Evolutionary conservation across 192 early-diverging fungal genomes (phyloP).

Genomic region (Geosiphon pyriformis): DNA sequence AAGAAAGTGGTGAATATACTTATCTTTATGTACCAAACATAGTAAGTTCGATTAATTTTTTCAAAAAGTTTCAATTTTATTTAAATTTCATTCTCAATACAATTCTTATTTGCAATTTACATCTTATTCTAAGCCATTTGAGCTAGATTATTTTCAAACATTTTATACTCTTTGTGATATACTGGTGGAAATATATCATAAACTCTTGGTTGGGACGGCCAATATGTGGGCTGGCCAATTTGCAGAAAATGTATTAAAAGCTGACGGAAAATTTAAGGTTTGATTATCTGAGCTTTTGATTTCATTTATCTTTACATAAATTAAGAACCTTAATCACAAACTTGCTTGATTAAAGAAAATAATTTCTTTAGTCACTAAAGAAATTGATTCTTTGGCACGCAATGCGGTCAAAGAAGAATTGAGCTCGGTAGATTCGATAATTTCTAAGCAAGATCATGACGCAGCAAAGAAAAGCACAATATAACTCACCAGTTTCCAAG

Average conservation of each 20-base stretch:
- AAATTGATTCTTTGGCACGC: constrained; percentile 56
- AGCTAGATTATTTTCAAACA: constrained; percentile 62
- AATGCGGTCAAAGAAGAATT: constrained; percentile 59
- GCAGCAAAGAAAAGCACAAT: no score
- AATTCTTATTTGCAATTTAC: background rate
- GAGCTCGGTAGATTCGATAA: constrained; percentile 50
- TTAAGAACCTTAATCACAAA: background rate
- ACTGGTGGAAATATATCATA: constrained; percentile 54
- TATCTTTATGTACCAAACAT: constrained; percentile 38
- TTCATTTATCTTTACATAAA: no score
- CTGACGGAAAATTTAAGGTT: constrained; percentile 59
- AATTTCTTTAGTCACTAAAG: constrained; percentile 54
- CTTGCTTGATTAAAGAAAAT: constrained; percentile 43
- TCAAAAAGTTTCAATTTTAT: background rate
- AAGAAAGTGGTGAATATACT: constrained; percentile 36
- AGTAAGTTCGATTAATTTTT: constrained; percentile 28
- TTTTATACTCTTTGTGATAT: constrained; percentile 64
- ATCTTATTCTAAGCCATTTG: constrained; percentile 46
- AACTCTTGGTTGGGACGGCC: constrained; percentile 30
- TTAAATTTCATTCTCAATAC: background rate
- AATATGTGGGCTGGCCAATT: constrained; percentile 40
- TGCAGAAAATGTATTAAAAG: constrained; percentile 59
- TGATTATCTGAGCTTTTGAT: no score
- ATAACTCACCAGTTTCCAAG: no score
- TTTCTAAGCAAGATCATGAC: no score